These are phyloP conservation scores for Talaromyces piceae DNA, from an alignment of 2,329 filamentous ascomycete species.

Conservation along the genomic window DNA sequence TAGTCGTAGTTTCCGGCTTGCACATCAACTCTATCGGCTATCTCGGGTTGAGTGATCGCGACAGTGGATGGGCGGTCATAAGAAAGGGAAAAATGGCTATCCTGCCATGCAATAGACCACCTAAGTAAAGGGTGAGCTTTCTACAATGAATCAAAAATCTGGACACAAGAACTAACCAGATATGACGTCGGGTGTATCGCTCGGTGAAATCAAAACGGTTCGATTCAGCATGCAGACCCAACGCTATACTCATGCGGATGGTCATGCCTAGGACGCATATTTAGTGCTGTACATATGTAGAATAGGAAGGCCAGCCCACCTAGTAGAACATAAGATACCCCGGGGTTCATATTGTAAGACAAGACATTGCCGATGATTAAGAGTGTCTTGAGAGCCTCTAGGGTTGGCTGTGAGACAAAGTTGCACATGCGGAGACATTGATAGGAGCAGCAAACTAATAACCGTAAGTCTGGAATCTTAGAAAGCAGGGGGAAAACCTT, in stretches of 20 bases:
- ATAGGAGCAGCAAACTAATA: slow-evolving; percentile 54
- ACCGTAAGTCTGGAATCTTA: slow-evolving; percentile 18
- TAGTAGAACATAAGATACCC: slow-evolving; percentile 55
- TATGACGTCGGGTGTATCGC: slow-evolving; percentile 36
- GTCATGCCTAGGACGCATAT: slow-evolving; percentile 42
- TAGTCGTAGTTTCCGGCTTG: slow-evolving; percentile 46
- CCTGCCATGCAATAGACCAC: slow-evolving; percentile 60
- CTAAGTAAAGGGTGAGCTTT: slow-evolving; percentile 19
- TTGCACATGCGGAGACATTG: slow-evolving; percentile 59
- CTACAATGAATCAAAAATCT: not conserved
- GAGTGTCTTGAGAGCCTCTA: slow-evolving; percentile 56
- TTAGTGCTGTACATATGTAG: not conserved
- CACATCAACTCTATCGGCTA: slow-evolving; percentile 42
- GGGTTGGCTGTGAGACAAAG: slow-evolving; percentile 53
- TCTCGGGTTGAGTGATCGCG: slow-evolving; percentile 46
- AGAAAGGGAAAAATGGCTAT: slow-evolving; percentile 56
- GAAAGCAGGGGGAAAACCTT: slow-evolving; percentile 15
- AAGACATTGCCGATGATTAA: slow-evolving; percentile 56
- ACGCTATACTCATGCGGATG: slow-evolving; percentile 52
- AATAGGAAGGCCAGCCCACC: slow-evolving; percentile 24
- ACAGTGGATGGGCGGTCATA: slow-evolving; percentile 53
- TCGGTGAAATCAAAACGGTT: slow-evolving; percentile 46
- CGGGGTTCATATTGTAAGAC: slow-evolving; percentile 58
- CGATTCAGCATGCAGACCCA: slow-evolving; percentile 54
- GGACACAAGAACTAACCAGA: slow-evolving; percentile 30